Percentiles rank a stretch among this genome's conserved stretches.
Conservation (phyloP, 2,329 filamentous ascomycete species). For the Didymella exigua region DNA sequence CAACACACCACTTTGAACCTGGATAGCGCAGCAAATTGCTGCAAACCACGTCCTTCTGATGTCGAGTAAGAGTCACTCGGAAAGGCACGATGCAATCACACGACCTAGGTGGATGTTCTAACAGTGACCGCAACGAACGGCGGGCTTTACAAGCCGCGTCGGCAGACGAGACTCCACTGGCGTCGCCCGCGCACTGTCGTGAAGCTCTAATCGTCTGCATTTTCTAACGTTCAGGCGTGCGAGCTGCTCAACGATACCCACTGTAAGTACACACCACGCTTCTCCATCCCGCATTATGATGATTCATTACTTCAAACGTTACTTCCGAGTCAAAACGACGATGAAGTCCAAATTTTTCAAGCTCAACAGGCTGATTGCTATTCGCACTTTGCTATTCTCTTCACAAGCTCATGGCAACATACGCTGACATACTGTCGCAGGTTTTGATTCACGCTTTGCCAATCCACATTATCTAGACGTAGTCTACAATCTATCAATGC, state of each 20-base stretch:
- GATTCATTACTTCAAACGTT: constrained; percentile 38
- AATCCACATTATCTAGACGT: constrained; percentile 14
- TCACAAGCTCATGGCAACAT: not conserved
- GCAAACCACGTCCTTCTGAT: no score
- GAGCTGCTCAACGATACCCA: not conserved
- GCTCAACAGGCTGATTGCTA: constrained; percentile 60
- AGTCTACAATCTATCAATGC: constrained; percentile 19
- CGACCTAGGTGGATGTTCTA: not conserved
- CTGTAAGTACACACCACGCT: constrained; percentile 7
- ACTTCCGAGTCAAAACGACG: constrained; percentile 43
- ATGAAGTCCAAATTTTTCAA: constrained; percentile 54
- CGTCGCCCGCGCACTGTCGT: not conserved
- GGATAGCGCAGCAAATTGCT: not conserved
- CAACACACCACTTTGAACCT: not conserved
- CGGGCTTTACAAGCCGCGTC: not conserved
- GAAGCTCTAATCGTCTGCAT: not conserved
- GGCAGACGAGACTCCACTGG: not conserved
- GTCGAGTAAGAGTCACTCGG: not conserved
- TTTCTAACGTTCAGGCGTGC: not conserved
- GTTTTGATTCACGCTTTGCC: not conserved
- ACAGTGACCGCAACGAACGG: not conserved
- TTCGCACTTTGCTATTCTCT: constrained; percentile 4
- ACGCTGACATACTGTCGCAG: constrained; percentile 24
- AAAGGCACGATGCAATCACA: not conserved
- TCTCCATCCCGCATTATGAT: constrained; percentile 32